phyloP scores from a whole-genome alignment of 192 early-diverging fungal species.

The Mortierella antarctica region DNA sequence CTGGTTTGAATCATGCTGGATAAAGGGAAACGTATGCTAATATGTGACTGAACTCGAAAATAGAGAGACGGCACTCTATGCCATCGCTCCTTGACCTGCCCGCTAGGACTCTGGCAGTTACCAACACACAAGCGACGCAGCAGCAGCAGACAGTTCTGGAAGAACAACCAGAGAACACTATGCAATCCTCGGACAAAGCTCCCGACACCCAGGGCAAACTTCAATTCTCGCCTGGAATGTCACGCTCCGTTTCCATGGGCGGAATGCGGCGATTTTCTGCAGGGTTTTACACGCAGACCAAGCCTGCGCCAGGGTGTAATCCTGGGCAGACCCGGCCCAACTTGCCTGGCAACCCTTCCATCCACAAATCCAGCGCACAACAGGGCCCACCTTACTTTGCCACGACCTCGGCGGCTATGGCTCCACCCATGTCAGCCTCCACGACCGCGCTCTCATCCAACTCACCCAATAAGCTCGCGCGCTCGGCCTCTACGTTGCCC shows the following conservation, averaged over 20 bases:
- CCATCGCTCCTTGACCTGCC: conserved; percentile 27
- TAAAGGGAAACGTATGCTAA: too few relatives aligned
- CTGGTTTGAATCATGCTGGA: background rate
- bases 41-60: too few relatives aligned
- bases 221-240: conserved; percentile 39
- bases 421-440: conserved; percentile 1
- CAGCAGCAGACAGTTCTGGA: background rate
- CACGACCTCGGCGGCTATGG: conserved; percentile 8
- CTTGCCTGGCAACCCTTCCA: conserved; percentile 33
- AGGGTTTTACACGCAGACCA: background rate
- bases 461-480: conserved; percentile 14
- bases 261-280: conserved; percentile 3
- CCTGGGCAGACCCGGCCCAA: conserved; percentile 30
- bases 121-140: background rate
- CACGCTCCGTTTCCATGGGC: conserved; percentile 31
- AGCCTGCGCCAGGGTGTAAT: background rate
- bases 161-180: background rate
- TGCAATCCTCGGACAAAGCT: conserved; percentile 10
- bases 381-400: conserved; percentile 4
- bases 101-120: conserved; percentile 12
- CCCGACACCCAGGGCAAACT: conserved; percentile 17
- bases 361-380: conserved; percentile 26
- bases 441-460: conserved; percentile 7
- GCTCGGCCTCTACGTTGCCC: conserved; percentile 12
- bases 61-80: conserved; percentile 50